Evolutionary conservation across 208 protist species (phyloP), one percentile per base, ranked within the genome.

Genomic region (Angomonas ambiguus): DNA sequence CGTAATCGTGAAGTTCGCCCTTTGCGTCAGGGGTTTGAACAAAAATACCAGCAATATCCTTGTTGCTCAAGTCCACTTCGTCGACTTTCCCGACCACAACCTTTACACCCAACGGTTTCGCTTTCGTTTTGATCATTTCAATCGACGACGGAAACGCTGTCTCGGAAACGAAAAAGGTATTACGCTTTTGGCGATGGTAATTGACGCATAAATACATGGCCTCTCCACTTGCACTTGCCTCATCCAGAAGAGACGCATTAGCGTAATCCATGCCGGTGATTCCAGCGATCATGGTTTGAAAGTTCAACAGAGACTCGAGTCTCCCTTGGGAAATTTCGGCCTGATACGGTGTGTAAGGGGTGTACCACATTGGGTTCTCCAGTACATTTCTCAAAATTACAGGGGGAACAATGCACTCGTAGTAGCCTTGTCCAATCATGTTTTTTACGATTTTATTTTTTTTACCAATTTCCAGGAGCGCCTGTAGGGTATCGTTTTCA

Each of bases 331-430:
- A 84, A 33, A 98, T 97, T 64, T 98, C 95, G 4, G 95, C 87
- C 76, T 97, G 90, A 80, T 99, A 99, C 6, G 98, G 98, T 22
- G 98, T 99, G 80, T 99, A 99, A 32, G 97, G 96, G 6, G 98
- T 99, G 82, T 99, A 99, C 98, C 98, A 99, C 31, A 89, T 95
- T 51, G 98, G 98, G 69, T 98, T 99, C 82, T 99, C 96, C 63
- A 99, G 70, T 27, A 99, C 78, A 71, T 99, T 99, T 56, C 98
- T 84, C 74, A 97, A 67, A 65, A 99, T 98, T 0, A 96, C 95
- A 18, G 83, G 62, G 6, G 97, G 96, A 24, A 87, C 83, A 20
- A 95, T 85, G 31, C 83, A 95, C 61, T 91, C 88, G 77, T 98
- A 96, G 81, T 95, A 98, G 18, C 94, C 94, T 69, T 94, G 85